Conservation (phyloP, 495 filamentous ascomycete genomes). For the Diplogelasinospora grovesii region DNA sequence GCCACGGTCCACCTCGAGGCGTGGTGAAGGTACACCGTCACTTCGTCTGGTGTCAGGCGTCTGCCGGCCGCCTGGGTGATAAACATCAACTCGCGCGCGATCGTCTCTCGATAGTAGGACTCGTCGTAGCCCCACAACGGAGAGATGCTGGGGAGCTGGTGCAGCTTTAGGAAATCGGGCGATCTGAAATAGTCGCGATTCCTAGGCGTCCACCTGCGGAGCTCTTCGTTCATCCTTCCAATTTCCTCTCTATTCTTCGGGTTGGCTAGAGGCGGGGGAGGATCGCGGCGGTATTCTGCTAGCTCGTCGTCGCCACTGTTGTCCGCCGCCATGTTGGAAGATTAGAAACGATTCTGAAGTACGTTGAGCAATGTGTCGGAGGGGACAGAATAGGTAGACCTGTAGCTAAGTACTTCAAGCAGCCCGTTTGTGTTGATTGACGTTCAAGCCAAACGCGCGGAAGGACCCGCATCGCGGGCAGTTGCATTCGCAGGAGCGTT, state of each 20-base stretch:
- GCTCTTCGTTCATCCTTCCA: not conserved
- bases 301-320: not conserved
- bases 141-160: slow-evolving; percentile 7
- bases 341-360: too few species aligned
- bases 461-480: too few species aligned
- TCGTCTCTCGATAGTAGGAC: not conserved
- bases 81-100: not conserved
- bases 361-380: too few species aligned
- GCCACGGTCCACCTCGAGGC: slow-evolving; percentile 3
- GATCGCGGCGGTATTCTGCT: slow-evolving; percentile 3
- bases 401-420: too few species aligned
- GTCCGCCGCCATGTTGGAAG: not conserved
- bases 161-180: not conserved
- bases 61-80: not conserved
- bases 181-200: slow-evolving; percentile 2
- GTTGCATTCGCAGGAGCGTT: too few species aligned
- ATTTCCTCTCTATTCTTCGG: slow-evolving; percentile 1
- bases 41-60: slow-evolving; percentile 1
- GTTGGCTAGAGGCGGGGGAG: not conserved
- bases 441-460: too few species aligned
- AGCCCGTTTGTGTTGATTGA: too few species aligned
- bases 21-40: not conserved
- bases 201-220: slow-evolving; percentile 3
- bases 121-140: slow-evolving; percentile 5
- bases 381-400: too few species aligned